phyloP scores from a whole-genome alignment of 2,329 filamentous ascomycete species.

The Fusarium euwallaceae region DNA sequence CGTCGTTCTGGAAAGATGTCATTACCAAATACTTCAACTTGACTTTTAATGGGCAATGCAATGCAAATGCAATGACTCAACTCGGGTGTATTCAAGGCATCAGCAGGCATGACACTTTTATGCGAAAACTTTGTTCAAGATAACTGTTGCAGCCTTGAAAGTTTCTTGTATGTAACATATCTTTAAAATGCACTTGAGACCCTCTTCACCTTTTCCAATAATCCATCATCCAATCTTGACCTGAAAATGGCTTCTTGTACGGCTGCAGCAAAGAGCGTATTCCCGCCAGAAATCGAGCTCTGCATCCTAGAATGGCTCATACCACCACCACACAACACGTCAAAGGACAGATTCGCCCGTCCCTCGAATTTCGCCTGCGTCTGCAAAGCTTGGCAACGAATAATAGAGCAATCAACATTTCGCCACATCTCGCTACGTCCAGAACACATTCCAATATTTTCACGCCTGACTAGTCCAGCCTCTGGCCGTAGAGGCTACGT shows the following conservation, averaged over 20 bases:
- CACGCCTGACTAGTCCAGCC: not conserved
- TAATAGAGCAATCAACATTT: constrained; percentile 18
- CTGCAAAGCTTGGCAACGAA: constrained; percentile 16
- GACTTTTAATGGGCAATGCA: too few species aligned
- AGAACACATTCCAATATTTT: constrained; percentile 4
- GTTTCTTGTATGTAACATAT: too few species aligned
- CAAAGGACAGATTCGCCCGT: not conserved
- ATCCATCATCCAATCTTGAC: not conserved
- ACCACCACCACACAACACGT: not conserved
- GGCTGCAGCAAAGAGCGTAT: not conserved
- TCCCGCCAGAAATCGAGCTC: constrained; percentile 15
- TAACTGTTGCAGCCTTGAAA: too few species aligned
- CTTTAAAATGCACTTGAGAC: too few species aligned
- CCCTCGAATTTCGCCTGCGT: constrained; percentile 11
- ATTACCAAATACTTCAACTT: too few species aligned
- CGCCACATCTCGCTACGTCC: constrained; percentile 6
- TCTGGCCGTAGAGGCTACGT: constrained; percentile 1
- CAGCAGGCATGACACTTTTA: too few species aligned
- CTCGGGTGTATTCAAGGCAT: too few species aligned
- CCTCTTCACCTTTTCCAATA: not conserved
- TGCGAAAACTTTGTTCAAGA: too few species aligned
- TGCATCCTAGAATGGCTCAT: constrained; percentile 5
- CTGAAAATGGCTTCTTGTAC: not conserved
- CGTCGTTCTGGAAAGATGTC: too few species aligned
- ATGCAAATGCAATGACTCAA: too few species aligned